Conservation (phyloP, 1,284 basidiomycete species). For the Takashimella tepidaria region DNA sequence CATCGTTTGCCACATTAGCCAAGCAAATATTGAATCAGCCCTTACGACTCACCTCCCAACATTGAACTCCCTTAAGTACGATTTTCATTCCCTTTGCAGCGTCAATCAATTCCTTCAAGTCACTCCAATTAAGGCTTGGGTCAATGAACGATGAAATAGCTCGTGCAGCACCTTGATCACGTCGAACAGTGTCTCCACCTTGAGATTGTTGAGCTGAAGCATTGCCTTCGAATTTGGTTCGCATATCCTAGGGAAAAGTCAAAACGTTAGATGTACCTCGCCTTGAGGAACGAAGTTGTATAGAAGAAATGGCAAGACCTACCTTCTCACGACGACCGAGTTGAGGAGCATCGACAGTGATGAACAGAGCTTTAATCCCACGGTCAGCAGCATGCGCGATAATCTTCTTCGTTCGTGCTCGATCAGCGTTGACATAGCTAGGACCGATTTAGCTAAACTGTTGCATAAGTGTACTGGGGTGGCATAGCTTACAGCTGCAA, state of each 20-base stretch:
- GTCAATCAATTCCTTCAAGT: constrained; percentile 79
- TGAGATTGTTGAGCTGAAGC: constrained; percentile 61
- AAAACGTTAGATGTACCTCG: no score
- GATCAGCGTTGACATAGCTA: constrained; percentile 80
- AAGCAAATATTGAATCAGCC: background rate
- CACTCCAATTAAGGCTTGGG: constrained; percentile 78
- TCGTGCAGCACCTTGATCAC: constrained; percentile 84
- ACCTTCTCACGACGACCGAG: constrained; percentile 82
- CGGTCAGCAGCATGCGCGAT: constrained; percentile 77
- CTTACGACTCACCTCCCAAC: constrained; percentile 79
- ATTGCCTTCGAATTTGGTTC: constrained; percentile 86
- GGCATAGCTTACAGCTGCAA: constrained; percentile 59
- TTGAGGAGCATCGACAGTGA: constrained; percentile 90
- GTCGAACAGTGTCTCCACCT: constrained; percentile 60
- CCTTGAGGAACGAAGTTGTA: no score
- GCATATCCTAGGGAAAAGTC: constrained; percentile 67
- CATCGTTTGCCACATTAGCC: no score
- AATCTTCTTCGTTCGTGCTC: constrained; percentile 70
- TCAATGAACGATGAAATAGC: constrained; percentile 98
- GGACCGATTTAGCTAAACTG: background rate
- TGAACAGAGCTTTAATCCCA: constrained; percentile 77
- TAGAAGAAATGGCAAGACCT: constrained; percentile 3
- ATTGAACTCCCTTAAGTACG: constrained; percentile 86
- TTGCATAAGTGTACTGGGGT: no score
- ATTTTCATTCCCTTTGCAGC: constrained; percentile 85